phyloP scores from a whole-genome alignment of 116 monocot genomes.

The Zostera marina region DNA sequence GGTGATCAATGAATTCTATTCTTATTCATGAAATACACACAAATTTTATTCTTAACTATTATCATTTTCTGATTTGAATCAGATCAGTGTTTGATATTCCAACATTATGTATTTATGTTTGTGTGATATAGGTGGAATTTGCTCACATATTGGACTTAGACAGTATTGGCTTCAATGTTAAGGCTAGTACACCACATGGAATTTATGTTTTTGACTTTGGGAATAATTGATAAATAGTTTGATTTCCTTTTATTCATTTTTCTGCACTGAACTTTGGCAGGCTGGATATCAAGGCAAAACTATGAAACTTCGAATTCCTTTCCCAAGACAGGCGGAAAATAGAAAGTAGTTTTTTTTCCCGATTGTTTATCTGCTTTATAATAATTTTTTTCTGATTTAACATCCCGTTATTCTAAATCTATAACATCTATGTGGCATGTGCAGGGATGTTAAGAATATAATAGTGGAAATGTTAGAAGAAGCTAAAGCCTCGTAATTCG shows the following conservation, averaged over 20 bases:
- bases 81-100: neutral
- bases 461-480: slow-evolving; percentile 37
- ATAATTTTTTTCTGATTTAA: neutral
- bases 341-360: slow-evolving; percentile 47
- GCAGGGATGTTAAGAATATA: slow-evolving; percentile 34
- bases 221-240: neutral
- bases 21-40: neutral
- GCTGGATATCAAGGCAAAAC: slow-evolving; percentile 49
- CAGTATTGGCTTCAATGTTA: slow-evolving; percentile 95
- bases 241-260: neutral
- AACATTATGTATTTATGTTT: neutral
- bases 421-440: neutral
- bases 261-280: slow-evolving; percentile 14
- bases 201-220: neutral
- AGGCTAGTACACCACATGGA: slow-evolving; percentile 20
- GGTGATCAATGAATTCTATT: slow-evolving; percentile 10
- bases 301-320: slow-evolving; percentile 82
- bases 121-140: slow-evolving; percentile 54
- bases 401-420: neutral
- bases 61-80: too few relatives aligned
- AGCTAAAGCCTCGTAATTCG: slow-evolving; percentile 23
- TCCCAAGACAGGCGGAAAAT: slow-evolving; percentile 65
- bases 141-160: slow-evolving; percentile 84
- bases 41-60: too few relatives aligned
- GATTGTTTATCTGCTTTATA: neutral